phyloP scores from a whole-genome alignment of 768 basidiomycete genomes.

The Phylloporus rhodoxanthus region DNA sequence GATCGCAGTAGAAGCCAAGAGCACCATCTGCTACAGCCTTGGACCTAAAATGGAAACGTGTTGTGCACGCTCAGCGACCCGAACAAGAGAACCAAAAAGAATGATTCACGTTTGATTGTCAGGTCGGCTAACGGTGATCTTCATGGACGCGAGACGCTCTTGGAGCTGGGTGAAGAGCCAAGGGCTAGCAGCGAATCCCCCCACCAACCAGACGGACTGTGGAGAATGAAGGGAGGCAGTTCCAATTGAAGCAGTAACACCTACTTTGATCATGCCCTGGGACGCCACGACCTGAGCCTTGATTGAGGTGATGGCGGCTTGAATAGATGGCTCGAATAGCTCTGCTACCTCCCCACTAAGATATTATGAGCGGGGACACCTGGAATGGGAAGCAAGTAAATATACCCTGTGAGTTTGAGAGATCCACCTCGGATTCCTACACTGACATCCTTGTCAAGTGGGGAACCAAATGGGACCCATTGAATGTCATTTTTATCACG shows the following conservation, averaged over 20 bases:
- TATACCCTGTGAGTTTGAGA: slow-evolving; percentile 64
- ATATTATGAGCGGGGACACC: slow-evolving; percentile 1
- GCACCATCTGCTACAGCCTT: slow-evolving; percentile 84
- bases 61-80: slow-evolving; percentile 6
- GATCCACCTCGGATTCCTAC: slow-evolving; percentile 70
- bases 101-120: slow-evolving; percentile 68
- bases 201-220: slow-evolving; percentile 78
- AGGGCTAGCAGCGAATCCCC: slow-evolving; percentile 77
- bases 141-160: slow-evolving; percentile 52
- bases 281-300: slow-evolving; percentile 66
- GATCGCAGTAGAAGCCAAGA: slow-evolving; percentile 79
- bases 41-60: slow-evolving; percentile 42
- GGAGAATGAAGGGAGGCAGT: slow-evolving; percentile 8
- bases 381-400: slow-evolving; percentile 16
- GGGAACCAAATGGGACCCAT: slow-evolving; percentile 72
- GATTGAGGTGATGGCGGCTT: slow-evolving; percentile 66
- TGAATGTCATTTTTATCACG: slow-evolving; percentile 61
- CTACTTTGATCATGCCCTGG: slow-evolving; percentile 58
- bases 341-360: slow-evolving; percentile 51
- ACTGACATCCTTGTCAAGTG: slow-evolving; percentile 64
- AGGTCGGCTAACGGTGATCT: slow-evolving; percentile 63
- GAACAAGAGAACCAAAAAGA: slow-evolving; percentile 4
- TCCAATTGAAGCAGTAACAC: not conserved
- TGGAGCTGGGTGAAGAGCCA: slow-evolving; percentile 76
- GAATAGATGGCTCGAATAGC: slow-evolving; percentile 73